phyloP scores from a whole-genome alignment of 495 filamentous ascomycete species.

The Neurospora terricola region DNA sequence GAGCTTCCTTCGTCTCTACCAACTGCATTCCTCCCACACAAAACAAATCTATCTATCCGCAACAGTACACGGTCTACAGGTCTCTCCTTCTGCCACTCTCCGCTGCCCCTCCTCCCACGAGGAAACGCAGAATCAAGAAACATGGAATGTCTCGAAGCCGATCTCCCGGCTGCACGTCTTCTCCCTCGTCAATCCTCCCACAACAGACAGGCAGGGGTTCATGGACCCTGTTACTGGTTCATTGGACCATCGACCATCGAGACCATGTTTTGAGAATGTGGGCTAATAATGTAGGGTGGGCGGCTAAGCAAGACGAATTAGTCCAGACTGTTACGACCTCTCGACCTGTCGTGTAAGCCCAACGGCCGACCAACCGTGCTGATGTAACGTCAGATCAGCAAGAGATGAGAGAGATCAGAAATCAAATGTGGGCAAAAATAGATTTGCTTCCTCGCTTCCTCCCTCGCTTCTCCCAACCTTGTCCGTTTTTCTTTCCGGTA shows the following conservation, averaged over 20 bases:
- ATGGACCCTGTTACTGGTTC: background rate
- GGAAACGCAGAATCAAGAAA: background rate
- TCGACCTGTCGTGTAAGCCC: background rate
- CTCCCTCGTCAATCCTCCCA: background rate
- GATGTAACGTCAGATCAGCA: background rate
- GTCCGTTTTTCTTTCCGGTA: background rate
- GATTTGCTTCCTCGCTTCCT: background rate
- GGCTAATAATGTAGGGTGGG: background rate
- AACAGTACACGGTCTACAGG: background rate
- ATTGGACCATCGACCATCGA: background rate
- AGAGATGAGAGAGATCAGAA: background rate
- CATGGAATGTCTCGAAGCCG: conserved; percentile 1
- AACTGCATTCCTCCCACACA: background rate
- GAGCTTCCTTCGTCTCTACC: background rate
- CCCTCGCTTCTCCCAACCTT: background rate
- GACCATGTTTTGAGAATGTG: conserved; percentile 5
- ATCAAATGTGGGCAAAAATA: background rate
- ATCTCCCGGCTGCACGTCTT: background rate
- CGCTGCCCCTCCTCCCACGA: background rate
- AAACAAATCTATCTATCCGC: background rate
- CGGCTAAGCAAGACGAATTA: background rate
- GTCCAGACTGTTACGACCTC: no score
- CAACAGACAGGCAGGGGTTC: no score
- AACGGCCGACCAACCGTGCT: background rate
- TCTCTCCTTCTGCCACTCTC: background rate